A percentile compares a stretch with the other conserved stretches of the same genome.
These are phyloP conservation scores for Hypoxylon sp. DNA, from an alignment of 2,329 filamentous ascomycete genomes.

Conservation along the genomic window DNA sequence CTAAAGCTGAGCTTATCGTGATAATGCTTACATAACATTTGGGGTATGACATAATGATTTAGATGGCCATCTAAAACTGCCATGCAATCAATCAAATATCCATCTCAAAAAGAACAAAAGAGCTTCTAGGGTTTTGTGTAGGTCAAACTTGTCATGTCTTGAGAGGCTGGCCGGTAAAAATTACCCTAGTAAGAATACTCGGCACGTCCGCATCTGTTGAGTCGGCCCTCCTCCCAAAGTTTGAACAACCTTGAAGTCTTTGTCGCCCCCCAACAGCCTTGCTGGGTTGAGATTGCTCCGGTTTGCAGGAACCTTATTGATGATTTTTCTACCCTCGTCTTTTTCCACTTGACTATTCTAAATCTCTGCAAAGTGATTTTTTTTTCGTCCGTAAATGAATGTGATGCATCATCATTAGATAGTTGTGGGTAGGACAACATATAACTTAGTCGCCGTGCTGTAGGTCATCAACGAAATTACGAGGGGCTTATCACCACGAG, in stretches of 20 bases:
- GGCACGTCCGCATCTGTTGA: slow-evolving; percentile 16
- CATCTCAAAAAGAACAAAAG: neutral
- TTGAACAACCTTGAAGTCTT: slow-evolving; percentile 13
- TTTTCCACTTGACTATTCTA: neutral
- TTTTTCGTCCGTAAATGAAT: slow-evolving; percentile 11
- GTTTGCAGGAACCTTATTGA: slow-evolving; percentile 5
- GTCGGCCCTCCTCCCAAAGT: slow-evolving; percentile 22
- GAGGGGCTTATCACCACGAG: slow-evolving; percentile 23
- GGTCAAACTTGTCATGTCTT: slow-evolving; percentile 2
- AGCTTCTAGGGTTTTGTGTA: neutral
- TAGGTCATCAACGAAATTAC: slow-evolving; percentile 23
- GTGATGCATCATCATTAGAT: slow-evolving; percentile 32
- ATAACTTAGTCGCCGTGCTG: slow-evolving; percentile 15
- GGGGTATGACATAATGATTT: neutral
- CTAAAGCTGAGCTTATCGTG: slow-evolving; percentile 9
- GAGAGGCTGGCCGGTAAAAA: slow-evolving; percentile 5
- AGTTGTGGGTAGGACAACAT: slow-evolving; percentile 40
- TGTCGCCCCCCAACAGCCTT: slow-evolving; percentile 9
- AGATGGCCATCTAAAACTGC: neutral
- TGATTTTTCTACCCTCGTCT: neutral
- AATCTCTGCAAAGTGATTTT: slow-evolving; percentile 5
- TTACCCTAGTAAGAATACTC: neutral
- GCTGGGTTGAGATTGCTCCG: slow-evolving; percentile 4
- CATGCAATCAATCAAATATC: slow-evolving; percentile 2
- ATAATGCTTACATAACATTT: slow-evolving; percentile 11